Conservation (phyloP, 1,284 basidiomycete species). For the Austroboletus novae-zelandiae region DNA sequence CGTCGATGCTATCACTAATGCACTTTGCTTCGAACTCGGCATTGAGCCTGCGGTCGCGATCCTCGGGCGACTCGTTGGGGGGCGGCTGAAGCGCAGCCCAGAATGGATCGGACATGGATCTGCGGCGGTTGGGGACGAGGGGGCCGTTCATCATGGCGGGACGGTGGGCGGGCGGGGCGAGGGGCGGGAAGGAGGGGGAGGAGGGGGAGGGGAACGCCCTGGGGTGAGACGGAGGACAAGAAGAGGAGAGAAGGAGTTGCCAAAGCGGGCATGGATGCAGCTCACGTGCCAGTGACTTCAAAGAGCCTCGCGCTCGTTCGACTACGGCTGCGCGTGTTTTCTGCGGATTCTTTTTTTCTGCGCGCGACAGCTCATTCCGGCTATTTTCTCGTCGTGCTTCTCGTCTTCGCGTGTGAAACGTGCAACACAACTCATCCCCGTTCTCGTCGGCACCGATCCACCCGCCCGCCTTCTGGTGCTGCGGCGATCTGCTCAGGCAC, state of each 20-base stretch:
- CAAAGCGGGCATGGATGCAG: conserved; percentile 21
- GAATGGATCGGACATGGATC: conserved; percentile 67
- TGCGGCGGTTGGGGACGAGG: conserved; percentile 39
- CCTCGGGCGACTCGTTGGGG: conserved; percentile 60
- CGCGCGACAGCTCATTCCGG: conserved; percentile 1
- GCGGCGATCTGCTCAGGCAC: conserved; percentile 4
- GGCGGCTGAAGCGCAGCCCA: conserved; percentile 64
- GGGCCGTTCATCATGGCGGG: conserved; percentile 21
- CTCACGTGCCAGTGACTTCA: conserved; percentile 20
- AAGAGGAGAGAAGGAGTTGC: conserved; percentile 22
- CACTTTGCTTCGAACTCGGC: conserved; percentile 68
- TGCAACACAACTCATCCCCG: not conserved
- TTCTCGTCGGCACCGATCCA: not conserved
- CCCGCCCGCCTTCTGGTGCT: not conserved
- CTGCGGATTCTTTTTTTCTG: not conserved
- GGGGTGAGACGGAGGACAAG: not conserved
- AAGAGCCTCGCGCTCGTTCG: not conserved
- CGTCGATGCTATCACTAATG: conserved; percentile 74
- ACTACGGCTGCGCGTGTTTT: not conserved
- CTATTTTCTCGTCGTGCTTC: not conserved
- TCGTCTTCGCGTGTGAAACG: conserved; percentile 3
- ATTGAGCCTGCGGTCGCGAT: conserved; percentile 58
- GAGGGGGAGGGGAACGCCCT: not conserved
- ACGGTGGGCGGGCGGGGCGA: conserved; percentile 8
- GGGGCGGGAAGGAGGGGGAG: conserved; percentile 8